Conservation (phyloP, 306 rosid genomes). For the Ziziphus jujuba region DNA sequence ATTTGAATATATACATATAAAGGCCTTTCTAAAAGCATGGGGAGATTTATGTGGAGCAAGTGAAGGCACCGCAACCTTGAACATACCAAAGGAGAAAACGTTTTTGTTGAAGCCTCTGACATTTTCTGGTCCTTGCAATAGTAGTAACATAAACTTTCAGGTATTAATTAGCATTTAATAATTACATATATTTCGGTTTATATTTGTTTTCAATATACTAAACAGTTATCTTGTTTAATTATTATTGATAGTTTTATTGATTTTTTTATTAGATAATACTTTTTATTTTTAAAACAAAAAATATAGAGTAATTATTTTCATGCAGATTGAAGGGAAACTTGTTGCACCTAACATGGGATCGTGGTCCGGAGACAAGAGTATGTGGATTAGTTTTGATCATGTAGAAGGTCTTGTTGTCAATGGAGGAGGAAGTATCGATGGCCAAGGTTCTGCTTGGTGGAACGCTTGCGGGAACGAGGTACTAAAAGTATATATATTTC, state of each 20-base stretch:
- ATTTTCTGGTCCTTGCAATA: conserved; percentile 55
- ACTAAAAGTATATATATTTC: background rate
- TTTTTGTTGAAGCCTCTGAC: conserved; percentile 41
- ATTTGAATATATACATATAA: background rate
- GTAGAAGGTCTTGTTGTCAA: conserved; percentile 33
- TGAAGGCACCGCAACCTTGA: conserved; percentile 25
- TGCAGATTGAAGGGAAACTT: conserved; percentile 26
- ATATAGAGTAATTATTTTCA: no score
- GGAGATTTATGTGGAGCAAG: conserved; percentile 29
- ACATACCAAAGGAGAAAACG: conserved; percentile 35
- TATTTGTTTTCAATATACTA: no score
- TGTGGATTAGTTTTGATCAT: conserved; percentile 22
- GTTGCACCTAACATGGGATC: conserved; percentile 20
- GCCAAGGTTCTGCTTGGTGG: conserved; percentile 63
- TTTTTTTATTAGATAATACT: no score
- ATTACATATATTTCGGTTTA: no score
- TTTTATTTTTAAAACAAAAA: no score
- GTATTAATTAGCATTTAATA: conserved; percentile 11
- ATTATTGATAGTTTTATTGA: no score
- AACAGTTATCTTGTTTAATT: no score
- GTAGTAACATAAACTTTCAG: conserved; percentile 25
- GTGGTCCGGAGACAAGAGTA: conserved; percentile 16
- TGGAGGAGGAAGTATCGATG: conserved; percentile 49
- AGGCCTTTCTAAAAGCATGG: conserved; percentile 65
- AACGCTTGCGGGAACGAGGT: background rate